Evolutionary conservation across 805 yeast species (phyloP), one percentile per base, ranked within the genome.

Genomic region (Saccharomycopsis sp.): DNA sequence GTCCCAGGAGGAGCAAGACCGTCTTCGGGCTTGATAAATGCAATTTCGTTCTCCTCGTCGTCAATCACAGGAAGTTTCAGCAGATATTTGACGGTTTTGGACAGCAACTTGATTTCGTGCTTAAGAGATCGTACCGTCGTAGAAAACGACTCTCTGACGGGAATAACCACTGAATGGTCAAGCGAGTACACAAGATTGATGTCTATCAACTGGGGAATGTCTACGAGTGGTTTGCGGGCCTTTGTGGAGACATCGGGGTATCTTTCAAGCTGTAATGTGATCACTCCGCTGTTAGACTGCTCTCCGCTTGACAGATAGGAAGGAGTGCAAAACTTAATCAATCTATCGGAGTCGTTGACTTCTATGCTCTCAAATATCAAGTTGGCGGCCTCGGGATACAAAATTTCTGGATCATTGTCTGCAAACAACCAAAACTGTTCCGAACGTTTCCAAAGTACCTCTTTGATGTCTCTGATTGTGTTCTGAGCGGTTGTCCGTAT

Each of bases 401-500:
- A 51, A 14, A 51, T 51, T 9, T 23, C 16, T 15, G n/a, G 21
- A 21, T 51, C 34, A 16, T 52, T 34, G 12, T 9, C 40, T 14
- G 8, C 47, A 15, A 12, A 24, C 29, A n/a, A 14, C 24, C 18
- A 40, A 16, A 3, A 24, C 1, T 44, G 48, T 20, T 37, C 53
- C 5, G 52, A 41, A 16, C 60, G 18, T 41, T 47, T 20, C 54
- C 56, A 53, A 23, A 57, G 29, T 3, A 57, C 57, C 8, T 29
- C 34, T 44, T 53, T 53, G 15, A 57, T n/a, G 12, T 57, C 60
- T 9, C 7, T 23, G 1, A 57, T 44, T 9, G 51, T 34, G 41
- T 57, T 57, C 8, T 24, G 14, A 8, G 50, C 16, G 3, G 60
- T 57, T 18, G 60, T 53, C 18, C 52, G n/a, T 4, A 57, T 24